phyloP scores from a whole-genome alignment of 352 stramenopile species.

The Phytophthora cactorum region DNA sequence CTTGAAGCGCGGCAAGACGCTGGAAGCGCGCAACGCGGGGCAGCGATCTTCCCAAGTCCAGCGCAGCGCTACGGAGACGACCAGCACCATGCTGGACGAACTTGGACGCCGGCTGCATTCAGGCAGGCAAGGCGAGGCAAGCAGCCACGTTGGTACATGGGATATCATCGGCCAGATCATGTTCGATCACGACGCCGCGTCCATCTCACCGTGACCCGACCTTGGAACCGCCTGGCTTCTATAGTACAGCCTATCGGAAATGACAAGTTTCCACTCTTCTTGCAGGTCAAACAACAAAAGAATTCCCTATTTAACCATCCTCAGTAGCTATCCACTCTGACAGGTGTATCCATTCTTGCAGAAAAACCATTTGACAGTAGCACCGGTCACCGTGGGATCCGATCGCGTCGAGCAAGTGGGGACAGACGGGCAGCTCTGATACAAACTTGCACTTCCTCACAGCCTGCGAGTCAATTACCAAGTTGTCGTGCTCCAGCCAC shows the following conservation, averaged over 20 bases:
- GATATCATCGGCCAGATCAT: conserved; percentile 35
- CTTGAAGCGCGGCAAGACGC: conserved; percentile 4
- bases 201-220: conserved; percentile 22
- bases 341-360: neutral
- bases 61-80: neutral
- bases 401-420: conserved; percentile 29
- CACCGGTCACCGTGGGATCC: conserved; percentile 15
- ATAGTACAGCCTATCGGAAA: conserved; percentile 29
- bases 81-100: neutral
- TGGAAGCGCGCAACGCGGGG: neutral
- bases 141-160: conserved; percentile 19
- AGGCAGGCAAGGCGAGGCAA: neutral
- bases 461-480: conserved; percentile 20
- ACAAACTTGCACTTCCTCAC: conserved; percentile 14
- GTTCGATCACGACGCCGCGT: conserved; percentile 16
- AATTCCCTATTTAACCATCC: neutral
- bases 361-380: conserved; percentile 29
- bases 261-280: conserved; percentile 4
- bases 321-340: neutral
- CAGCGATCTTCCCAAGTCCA: neutral
- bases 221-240: conserved; percentile 21
- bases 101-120: neutral
- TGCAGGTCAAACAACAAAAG: neutral
- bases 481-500: conserved; percentile 30
- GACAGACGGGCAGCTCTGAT: conserved; percentile 24